Conservation (phyloP, 192 early-diverging fungal genomes). For the Coemansia sp. region DNA sequence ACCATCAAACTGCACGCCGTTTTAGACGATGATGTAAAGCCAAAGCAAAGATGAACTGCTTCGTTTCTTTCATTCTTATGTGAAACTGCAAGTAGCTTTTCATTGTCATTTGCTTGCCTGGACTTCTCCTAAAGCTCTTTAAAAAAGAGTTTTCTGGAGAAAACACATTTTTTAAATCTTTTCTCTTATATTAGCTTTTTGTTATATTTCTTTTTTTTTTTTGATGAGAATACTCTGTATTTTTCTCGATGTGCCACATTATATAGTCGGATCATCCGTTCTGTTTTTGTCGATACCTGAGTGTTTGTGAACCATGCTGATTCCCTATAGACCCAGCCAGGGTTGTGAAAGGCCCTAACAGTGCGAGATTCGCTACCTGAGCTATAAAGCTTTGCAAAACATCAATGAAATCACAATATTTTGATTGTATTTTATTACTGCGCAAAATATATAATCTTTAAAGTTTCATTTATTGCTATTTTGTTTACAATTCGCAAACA, state of each 20-base stretch:
- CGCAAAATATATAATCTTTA: not conserved
- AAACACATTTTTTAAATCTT: not conserved
- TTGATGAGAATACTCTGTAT: not conserved
- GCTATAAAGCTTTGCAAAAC: no score
- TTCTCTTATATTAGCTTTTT: not conserved
- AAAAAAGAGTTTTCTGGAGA: not conserved
- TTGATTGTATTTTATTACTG: not conserved
- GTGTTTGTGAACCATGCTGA: no score
- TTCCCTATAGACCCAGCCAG: no score
- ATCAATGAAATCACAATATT: no score
- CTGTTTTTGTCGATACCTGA: no score
- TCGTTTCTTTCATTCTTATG: constrained; percentile 15
- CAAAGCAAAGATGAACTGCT: constrained; percentile 58
- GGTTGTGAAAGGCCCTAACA: no score
- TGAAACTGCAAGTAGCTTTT: not conserved
- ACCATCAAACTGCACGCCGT: constrained; percentile 81
- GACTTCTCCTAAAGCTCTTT: not conserved
- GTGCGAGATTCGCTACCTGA: no score
- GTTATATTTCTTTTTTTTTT: not conserved
- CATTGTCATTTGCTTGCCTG: not conserved
- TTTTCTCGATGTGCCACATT: no score
- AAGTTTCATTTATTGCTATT: not conserved
- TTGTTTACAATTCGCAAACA: not conserved
- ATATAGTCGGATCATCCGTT: no score
- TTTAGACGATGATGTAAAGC: constrained; percentile 80